These are phyloP conservation scores for Hymenoscyphus repandus DNA, from an alignment of 2,329 filamentous ascomycete species.

Conservation along the genomic window DNA sequence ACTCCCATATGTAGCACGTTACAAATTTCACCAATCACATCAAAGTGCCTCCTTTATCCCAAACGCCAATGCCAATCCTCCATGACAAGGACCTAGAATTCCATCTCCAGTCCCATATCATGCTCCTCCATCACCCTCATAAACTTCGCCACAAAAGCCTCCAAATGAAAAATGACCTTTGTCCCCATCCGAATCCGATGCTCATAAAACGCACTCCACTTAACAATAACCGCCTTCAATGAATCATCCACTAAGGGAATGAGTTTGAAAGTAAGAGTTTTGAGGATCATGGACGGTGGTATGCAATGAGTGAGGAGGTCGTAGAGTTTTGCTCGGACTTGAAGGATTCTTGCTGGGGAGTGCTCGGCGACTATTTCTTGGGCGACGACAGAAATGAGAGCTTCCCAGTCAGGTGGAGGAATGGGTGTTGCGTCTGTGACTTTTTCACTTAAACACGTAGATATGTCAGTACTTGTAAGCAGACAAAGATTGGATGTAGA, in stretches of 20 bases:
- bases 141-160: slow-evolving; percentile 97
- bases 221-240: slow-evolving; percentile 86
- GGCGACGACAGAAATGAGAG: slow-evolving; percentile 82
- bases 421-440: slow-evolving; percentile 83
- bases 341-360: slow-evolving; percentile 80
- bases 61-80: background rate
- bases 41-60: background rate
- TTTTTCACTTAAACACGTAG: slow-evolving; percentile 64
- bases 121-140: slow-evolving; percentile 95
- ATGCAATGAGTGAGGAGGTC: slow-evolving; percentile 97
- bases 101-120: slow-evolving; percentile 77
- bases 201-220: slow-evolving; percentile 96
- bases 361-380: slow-evolving; percentile 90
- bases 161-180: slow-evolving; percentile 96
- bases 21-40: no score
- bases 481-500: slow-evolving; percentile 7
- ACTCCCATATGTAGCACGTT: no score
- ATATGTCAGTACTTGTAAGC: slow-evolving; percentile 9
- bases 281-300: slow-evolving; percentile 87
- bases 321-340: slow-evolving; percentile 91
- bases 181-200: slow-evolving; percentile 86
- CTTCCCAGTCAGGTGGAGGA: slow-evolving; percentile 95
- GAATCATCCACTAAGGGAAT: slow-evolving; percentile 82
- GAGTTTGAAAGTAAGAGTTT: slow-evolving; percentile 91
- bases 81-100: background rate